Base-by-base conservation (phyloP, 345 rosid genomes). In the Sonneratia alba region DNA sequence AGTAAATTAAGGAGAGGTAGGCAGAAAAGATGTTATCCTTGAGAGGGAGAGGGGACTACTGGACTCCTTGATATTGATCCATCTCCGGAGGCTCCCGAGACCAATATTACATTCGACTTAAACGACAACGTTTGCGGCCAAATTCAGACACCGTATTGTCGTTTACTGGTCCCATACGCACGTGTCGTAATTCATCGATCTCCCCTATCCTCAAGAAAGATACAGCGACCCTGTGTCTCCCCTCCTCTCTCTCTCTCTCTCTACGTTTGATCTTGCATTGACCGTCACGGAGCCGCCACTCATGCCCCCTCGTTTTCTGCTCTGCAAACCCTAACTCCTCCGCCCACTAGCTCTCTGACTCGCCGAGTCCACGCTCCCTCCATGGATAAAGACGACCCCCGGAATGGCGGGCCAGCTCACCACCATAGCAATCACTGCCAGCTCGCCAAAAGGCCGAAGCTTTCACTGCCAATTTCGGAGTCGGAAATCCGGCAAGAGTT, bases 401-500 rank as follows among this genome's bases (percentile, higher is more conserved):
- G 80, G 61, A 49, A 37, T 61, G 66, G 66, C 66, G 59, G 18
- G 11, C 3, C 66, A 0, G 66, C 66, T 42, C 45, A 42, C 45
- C 45, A 9, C 7, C 6, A 42, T 9, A 9, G 45, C 66, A 14
- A 57, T 67, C 7, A 43, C 68, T 73, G 12, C 22, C 55, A 80
- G 67, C 83, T 68, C 71, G 72, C 85, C 70, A 87, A 88, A 71
- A 81, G 75, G 78, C 82, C 80, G 36, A 81, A 45, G 65, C 73
- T 56, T 70, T n/a, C 74, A 27, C 5, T 49, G 37, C 81, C 73
- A 74, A 85, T 89, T 65, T 68, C 86, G 24, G 45, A 71, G 3
- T 43, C 83, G 24, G 88, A 89, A 75, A 81, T 91, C 72, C 77
- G 82, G 68, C 66, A 83, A 5, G 97, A 93, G 72, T 93, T 93